Evolutionary conservation across 164 flowering plant genomes (phyloP).

Genomic region (Annona cherimola): DNA sequence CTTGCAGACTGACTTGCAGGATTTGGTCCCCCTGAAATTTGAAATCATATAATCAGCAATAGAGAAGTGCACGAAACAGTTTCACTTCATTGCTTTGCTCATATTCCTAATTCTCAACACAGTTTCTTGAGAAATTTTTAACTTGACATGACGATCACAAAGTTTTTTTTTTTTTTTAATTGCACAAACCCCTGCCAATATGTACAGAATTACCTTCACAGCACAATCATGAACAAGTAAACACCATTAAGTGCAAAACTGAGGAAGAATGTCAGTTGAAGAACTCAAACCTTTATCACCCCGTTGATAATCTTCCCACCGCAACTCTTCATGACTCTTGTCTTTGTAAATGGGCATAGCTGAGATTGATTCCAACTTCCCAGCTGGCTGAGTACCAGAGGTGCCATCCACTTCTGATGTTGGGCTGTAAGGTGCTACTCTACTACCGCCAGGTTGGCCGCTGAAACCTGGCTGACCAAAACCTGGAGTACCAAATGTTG

Average conservation of each 20-base stretch:
- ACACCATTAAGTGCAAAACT: background rate
- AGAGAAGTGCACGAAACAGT: background rate
- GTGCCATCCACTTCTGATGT: constrained; percentile 64
- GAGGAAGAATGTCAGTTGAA: background rate
- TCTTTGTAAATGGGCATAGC: constrained; percentile 94
- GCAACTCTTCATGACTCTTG: constrained; percentile 93
- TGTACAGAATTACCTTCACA: background rate
- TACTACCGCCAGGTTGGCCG: constrained; percentile 74
- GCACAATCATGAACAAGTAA: background rate
- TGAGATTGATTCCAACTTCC: constrained; percentile 88
- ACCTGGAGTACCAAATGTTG: constrained; percentile 55
- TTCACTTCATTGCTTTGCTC: too few relatives aligned
- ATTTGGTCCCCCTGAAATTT: constrained; percentile 71
- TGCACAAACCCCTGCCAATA: background rate
- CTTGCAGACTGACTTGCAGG: constrained; percentile 61
- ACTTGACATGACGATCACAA: background rate
- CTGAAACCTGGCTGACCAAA: constrained; percentile 68
- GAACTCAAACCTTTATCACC: constrained; percentile 72
- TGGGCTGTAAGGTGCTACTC: constrained; percentile 59
- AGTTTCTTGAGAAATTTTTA: background rate
- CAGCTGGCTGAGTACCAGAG: constrained; percentile 51
- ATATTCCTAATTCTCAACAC: too few relatives aligned
- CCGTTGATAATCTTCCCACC: constrained; percentile 96
- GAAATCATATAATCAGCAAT: background rate
- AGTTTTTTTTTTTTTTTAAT: too few relatives aligned